A percentile compares a stretch with the other conserved stretches of the same genome.
These are phyloP conservation scores for Hydrangea macrophylla DNA, from an alignment of 148 eudicot genomes.

Conservation along the genomic window DNA sequence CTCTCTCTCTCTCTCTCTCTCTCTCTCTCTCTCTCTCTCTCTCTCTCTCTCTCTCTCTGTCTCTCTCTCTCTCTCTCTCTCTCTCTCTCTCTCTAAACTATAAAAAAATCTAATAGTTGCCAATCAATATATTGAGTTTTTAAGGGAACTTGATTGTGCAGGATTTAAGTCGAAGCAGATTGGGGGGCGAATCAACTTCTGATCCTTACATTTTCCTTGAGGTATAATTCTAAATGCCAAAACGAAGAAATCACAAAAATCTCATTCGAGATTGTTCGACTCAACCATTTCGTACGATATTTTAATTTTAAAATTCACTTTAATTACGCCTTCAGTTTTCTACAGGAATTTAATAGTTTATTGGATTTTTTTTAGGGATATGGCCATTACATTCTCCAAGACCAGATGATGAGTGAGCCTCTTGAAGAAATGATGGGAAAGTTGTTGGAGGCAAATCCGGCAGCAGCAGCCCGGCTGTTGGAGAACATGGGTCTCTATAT, in stretches of 20 bases:
- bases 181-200: slow-evolving; percentile 38
- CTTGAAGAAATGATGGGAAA: slow-evolving; percentile 38
- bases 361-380: slow-evolving; percentile 28
- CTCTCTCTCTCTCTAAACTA: background rate
- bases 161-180: slow-evolving; percentile 38
- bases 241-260: background rate
- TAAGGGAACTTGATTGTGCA: slow-evolving; percentile 16
- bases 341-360: background rate
- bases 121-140: background rate
- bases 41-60: background rate
- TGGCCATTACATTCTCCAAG: slow-evolving; percentile 42
- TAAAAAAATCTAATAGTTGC: background rate
- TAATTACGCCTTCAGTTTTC: background rate
- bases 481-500: slow-evolving; percentile 30
- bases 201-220: slow-evolving; percentile 31
- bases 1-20: background rate
- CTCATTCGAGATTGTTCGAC: slow-evolving; percentile 7
- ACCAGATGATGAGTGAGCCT: slow-evolving; percentile 31
- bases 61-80: background rate
- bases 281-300: background rate
- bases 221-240: slow-evolving; percentile 22
- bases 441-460: slow-evolving; percentile 29
- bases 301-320: background rate
- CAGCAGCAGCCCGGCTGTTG: slow-evolving; percentile 25
- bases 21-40: background rate